Evolutionary conservation across 177 flowering plant species (phyloP).

Genomic region (Telopea speciosissima): DNA sequence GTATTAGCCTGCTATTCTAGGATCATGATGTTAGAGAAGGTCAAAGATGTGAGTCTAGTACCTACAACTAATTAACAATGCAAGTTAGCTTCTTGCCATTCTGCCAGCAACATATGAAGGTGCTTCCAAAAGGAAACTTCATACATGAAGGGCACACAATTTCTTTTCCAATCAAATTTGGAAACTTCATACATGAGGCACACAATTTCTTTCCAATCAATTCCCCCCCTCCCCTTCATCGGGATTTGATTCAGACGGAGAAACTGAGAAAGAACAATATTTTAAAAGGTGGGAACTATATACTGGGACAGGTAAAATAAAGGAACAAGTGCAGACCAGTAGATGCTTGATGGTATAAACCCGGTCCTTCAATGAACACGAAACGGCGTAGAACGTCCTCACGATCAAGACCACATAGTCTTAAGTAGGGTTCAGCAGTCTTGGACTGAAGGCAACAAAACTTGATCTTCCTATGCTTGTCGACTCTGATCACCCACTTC

Average conservation of each 20-base stretch:
- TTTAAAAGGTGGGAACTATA: not conserved
- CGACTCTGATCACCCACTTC: slow-evolving; percentile 75
- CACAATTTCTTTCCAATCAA: not conserved
- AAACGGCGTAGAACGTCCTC: slow-evolving; percentile 78
- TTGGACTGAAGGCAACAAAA: slow-evolving; percentile 89
- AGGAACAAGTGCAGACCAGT: slow-evolving; percentile 42
- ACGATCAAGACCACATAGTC: slow-evolving; percentile 48
- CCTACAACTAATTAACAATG: not conserved
- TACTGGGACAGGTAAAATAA: not conserved
- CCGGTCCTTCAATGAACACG: slow-evolving; percentile 83
- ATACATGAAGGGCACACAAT: not conserved
- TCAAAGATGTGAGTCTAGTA: not conserved
- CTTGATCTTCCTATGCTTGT: slow-evolving; percentile 70
- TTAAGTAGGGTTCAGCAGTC: slow-evolving; percentile 83
- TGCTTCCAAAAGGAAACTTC: slow-evolving; percentile 3
- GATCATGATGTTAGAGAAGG: no score
- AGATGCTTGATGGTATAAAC: slow-evolving; percentile 64
- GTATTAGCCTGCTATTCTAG: not conserved
- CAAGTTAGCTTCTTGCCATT: not conserved
- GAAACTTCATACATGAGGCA: slow-evolving; percentile 1
- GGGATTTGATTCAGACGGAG: not conserved
- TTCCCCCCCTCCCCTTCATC: no score
- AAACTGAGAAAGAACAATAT: not conserved
- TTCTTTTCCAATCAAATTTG: not conserved
- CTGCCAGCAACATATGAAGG: not conserved